Base-by-base conservation (phyloP, 2,329 filamentous ascomycete species). In the Fusarium penzigii region DNA sequence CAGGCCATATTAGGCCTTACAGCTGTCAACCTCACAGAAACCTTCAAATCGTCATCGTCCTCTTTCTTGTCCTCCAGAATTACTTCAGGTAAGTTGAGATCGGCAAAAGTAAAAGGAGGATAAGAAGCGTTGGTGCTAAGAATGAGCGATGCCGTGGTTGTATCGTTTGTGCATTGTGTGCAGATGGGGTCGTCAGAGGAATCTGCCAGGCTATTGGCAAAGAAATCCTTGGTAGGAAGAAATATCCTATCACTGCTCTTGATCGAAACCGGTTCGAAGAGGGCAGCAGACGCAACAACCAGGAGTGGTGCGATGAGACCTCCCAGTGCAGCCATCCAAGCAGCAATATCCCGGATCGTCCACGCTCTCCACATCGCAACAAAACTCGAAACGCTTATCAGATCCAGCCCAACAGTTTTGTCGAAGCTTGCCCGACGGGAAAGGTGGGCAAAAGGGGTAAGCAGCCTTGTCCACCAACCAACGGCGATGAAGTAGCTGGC, bases 91-190 rank as follows among this genome's bases (percentile, higher is more conserved):
- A 71, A 57, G 34, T 61, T 65, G 38, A 65, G 59, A 49, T 66
- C 53, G 12, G 68, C 65, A 52, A 67, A 74, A 0, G 73, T 75
- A 42, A 72, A 75, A 0, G 47, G 44, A 0, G 74, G 72, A 17
- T 70, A 75, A 0, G 68, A 63, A 1, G 71, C 54, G 40, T 72
- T 70, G 3, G 61, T 67, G 1, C 64, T 57, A 2, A 75, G 64
- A 3, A 75, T 67, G 3, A 75, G 55, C 0, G 71, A 70, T 1
- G 71, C 65, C 6, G 68, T 54, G 3, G 66, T 53, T 0, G 66
- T 69, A 16, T 71, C 71, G n/a, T 66, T 47, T 14, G 42, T 56
- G 16, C 65, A 66, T 56, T 63, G 11, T 29, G 55, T 58, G 39
- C 64, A 56, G 12, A 65, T 48, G 2, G 59, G 59, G 36, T 65